Base-by-base conservation (phyloP, 805 yeast genomes). In the Metschnikowia chrysomelidarum region DNA sequence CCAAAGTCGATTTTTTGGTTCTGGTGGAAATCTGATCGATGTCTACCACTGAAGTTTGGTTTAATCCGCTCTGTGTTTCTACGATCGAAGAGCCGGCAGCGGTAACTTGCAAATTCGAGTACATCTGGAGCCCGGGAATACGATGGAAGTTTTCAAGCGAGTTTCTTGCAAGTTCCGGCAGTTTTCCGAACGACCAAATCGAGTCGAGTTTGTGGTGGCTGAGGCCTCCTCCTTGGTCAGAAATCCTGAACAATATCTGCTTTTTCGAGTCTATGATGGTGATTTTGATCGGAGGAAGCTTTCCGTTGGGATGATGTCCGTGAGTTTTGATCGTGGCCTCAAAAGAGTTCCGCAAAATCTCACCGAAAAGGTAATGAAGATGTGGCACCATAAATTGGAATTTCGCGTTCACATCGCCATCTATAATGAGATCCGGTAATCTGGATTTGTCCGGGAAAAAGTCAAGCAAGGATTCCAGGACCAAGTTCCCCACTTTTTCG, bases 171-270 rank as follows among this genome's bases (percentile, higher is more conserved):
- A 74, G 52, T 33, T 69, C 71, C 3, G 85, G 79, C 16, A 73
- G 69, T 55, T 83, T 84, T 4, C 89, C 89, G 62, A 93, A 91
- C 0, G 95, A 84, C 95, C 96, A 91, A 7, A 88, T 69, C 27
- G 79, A 74, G 11, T 70, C 67, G 22, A 84, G 67, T 21, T 78
- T 71, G 14, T 73, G 75, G 28, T 72, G 70, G 8, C 74, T 68
- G 31, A 91, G 65, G 2, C 98, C 98, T 19, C 97, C 97, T 3
- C 96, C 97, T 47, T 75, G 80, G 59, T 91, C 98, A 4, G 91
- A 80, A 32, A 91, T 77, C 34, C 95, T 71, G 56, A 91, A 82
- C 3, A 80, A 67, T 18, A 87, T 80, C 30, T 80, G 76, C 24
- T 78, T 81, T 9, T 75, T 69, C 13, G 85, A 76, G 43, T 81